Evolutionary conservation across 2,329 filamentous ascomycete genomes (phyloP).

Genomic region (Penicillium expansum): DNA sequence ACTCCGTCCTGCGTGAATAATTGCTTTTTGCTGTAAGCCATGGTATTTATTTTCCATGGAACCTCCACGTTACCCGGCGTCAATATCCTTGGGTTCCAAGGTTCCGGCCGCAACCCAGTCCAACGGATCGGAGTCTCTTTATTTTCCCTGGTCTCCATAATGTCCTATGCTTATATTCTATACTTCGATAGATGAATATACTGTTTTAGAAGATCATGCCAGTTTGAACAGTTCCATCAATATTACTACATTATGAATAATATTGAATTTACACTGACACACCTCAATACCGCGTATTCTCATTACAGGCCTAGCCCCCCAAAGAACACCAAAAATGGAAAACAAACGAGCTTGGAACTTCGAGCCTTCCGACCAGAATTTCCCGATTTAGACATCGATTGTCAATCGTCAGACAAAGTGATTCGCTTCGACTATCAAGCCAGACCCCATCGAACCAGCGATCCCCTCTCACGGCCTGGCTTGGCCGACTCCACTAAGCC

Average conservation of each 20-base stretch:
- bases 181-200: not conserved
- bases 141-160: constrained; percentile 9
- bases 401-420: not conserved
- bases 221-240: not conserved
- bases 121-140: constrained; percentile 23
- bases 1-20: too few relatives aligned
- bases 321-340: not conserved
- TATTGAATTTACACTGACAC: too few relatives aligned
- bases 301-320: not conserved
- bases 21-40: not conserved
- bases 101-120: constrained; percentile 19
- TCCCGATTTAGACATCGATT: not conserved
- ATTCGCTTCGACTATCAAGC: not conserved
- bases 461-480: not conserved
- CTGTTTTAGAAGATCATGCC: not conserved
- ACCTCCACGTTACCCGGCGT: constrained; percentile 16
- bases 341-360: not conserved
- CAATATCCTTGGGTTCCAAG: constrained; percentile 3
- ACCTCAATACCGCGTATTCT: not conserved
- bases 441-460: not conserved
- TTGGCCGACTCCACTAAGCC: not conserved
- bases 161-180: not conserved
- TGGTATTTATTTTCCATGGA: not conserved
- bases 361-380: not conserved
- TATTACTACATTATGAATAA: not conserved